phyloP scores from a whole-genome alignment of 176 grass and related monocot species.

The Ananas comosus region DNA sequence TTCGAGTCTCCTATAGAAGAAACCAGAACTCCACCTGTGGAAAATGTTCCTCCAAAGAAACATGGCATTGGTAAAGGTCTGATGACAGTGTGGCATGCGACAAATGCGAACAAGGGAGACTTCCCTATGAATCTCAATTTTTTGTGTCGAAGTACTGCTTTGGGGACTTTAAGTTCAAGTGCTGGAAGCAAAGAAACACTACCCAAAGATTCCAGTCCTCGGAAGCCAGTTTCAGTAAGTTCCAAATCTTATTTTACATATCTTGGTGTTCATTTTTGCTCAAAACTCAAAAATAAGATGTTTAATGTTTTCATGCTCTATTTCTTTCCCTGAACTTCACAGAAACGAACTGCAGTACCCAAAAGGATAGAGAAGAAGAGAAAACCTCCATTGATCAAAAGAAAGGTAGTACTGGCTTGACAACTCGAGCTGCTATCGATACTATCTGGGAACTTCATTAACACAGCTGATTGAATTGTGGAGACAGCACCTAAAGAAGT shows the following conservation, averaged over 20 bases:
- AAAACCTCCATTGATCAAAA: constrained; percentile 35
- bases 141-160: constrained; percentile 48
- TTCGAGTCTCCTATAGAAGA: constrained; percentile 14
- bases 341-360: constrained; percentile 39
- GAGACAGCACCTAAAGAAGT: background rate
- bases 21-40: constrained; percentile 10
- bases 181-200: constrained; percentile 20
- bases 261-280: constrained; percentile 10
- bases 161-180: constrained; percentile 44
- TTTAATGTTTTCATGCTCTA: background rate
- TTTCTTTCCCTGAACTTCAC: constrained; percentile 15
- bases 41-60: constrained; percentile 42
- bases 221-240: constrained; percentile 38
- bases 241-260: constrained; percentile 16
- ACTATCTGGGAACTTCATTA: background rate
- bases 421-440: background rate
- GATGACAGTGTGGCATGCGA: constrained; percentile 90
- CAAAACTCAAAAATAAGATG: constrained; percentile 11
- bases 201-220: constrained; percentile 11
- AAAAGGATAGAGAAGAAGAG: constrained; percentile 50
- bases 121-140: constrained; percentile 43
- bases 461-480: background rate
- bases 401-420: constrained; percentile 39
- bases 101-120: constrained; percentile 42
- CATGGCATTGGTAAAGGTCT: constrained; percentile 95